Conservation (phyloP, 2,329 filamentous ascomycete genomes). For the Sarocladium brachiariae region DNA sequence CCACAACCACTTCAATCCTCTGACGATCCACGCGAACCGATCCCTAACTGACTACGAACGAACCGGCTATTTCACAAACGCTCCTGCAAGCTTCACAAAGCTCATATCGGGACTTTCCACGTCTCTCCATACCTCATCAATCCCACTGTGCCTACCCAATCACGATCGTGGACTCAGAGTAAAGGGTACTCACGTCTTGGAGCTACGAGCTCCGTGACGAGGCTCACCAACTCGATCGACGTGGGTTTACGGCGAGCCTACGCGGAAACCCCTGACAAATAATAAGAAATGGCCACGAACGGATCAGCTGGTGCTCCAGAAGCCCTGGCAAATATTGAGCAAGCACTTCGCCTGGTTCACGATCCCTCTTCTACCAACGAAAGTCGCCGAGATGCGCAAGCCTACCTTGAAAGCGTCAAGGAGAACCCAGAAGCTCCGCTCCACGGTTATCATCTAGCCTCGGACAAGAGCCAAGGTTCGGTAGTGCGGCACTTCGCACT, state of each 20-base stretch:
- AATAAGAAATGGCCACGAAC: constrained; percentile 29
- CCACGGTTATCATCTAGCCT: constrained; percentile 77
- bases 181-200: neutral
- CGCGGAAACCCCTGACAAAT: neutral
- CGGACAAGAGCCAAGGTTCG: constrained; percentile 65
- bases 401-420: constrained; percentile 83
- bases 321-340: constrained; percentile 63
- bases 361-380: constrained; percentile 74
- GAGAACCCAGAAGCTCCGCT: constrained; percentile 69
- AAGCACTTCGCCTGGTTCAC: constrained; percentile 84
- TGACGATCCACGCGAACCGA: neutral
- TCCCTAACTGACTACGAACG: neutral
- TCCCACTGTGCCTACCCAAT: too few species aligned
- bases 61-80: neutral
- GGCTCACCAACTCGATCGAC: neutral
- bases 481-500: constrained; percentile 91
- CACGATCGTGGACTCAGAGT: neutral
- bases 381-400: constrained; percentile 72
- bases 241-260: too few species aligned
- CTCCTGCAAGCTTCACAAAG: neutral
- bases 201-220: constrained; percentile 3
- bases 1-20: neutral
- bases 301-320: constrained; percentile 33
- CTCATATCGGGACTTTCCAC: too few species aligned
- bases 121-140: too few species aligned